Evolutionary conservation across 2,329 filamentous ascomycete genomes (phyloP).

Genomic region (Cladophialophora exuberans): DNA sequence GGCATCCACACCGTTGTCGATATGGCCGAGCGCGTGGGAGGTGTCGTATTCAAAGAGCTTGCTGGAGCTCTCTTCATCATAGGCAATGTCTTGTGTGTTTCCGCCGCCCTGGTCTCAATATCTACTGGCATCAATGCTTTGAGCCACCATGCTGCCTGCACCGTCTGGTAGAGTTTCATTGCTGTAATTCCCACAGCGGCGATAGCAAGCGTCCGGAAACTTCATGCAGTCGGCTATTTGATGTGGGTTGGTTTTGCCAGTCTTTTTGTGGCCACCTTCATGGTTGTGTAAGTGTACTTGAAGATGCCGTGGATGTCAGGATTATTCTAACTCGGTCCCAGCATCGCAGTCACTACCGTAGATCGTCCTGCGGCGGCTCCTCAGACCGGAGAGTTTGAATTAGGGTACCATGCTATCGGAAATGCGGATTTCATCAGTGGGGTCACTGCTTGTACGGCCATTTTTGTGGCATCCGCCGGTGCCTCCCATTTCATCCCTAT

Average conservation of each 20-base stretch:
- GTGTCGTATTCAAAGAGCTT: constrained; percentile 44
- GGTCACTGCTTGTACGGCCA: constrained; percentile 37
- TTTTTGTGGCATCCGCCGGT: constrained; percentile 39
- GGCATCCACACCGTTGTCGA: constrained; percentile 59
- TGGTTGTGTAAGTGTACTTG: no score
- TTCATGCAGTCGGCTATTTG: constrained; percentile 52
- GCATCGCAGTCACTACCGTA: constrained; percentile 38
- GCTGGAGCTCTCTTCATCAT: constrained; percentile 42
- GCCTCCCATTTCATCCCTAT: constrained; percentile 43
- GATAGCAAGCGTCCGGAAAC: constrained; percentile 38
- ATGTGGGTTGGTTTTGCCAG: constrained; percentile 61
- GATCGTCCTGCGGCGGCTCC: constrained; percentile 41
- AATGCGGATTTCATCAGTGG: constrained; percentile 33
- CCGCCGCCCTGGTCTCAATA: constrained; percentile 47
- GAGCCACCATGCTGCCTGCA: constrained; percentile 42
- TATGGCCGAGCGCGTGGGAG: constrained; percentile 53
- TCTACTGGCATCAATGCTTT: constrained; percentile 49
- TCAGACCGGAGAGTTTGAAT: constrained; percentile 34
- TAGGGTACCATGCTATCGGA: constrained; percentile 36
- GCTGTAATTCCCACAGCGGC: constrained; percentile 31
- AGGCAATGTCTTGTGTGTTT: constrained; percentile 48
- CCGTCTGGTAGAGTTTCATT: constrained; percentile 35
- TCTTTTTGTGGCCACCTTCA: constrained; percentile 41
- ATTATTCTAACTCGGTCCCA: no score
- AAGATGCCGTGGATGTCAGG: no score